These are phyloP conservation scores for Corylus avellana DNA, from an alignment of 306 rosid species.

Conservation along the genomic window DNA sequence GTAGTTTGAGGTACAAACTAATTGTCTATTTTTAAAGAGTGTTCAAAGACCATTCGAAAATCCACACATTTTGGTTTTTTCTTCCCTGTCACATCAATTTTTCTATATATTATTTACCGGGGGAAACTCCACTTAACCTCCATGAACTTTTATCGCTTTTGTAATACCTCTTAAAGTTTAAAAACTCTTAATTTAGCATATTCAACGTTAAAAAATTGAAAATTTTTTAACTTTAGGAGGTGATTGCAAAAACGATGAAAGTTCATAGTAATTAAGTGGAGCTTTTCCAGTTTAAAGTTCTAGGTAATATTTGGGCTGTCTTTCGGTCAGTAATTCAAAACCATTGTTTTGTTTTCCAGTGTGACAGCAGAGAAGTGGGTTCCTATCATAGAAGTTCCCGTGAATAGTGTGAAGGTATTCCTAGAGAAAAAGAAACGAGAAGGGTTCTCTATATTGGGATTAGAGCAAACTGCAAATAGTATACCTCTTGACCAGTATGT, in stretches of 20 bases:
- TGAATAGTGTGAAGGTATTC: conserved; percentile 71
- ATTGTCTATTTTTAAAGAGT: background rate
- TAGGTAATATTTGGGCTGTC: conserved; percentile 7
- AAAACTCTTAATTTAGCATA: too few species aligned
- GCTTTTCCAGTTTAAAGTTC: background rate
- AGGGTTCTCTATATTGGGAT: conserved; percentile 91
- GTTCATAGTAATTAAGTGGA: too few species aligned
- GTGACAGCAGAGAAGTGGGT: conserved; percentile 99
- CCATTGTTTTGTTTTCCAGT: conserved; percentile 43
- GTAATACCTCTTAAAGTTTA: too few species aligned
- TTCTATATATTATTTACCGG: background rate
- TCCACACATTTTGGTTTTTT: background rate
- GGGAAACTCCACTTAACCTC: too few species aligned
- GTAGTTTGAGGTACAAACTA: background rate
- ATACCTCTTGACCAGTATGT: conserved; percentile 71
- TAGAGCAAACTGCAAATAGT: conserved; percentile 98
- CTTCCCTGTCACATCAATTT: background rate
- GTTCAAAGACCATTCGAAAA: background rate
- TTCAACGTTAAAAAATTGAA: too few species aligned
- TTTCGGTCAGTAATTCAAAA: conserved; percentile 9
- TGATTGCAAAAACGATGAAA: too few species aligned
- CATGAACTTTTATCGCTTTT: too few species aligned
- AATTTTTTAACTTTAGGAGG: too few species aligned
- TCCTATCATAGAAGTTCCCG: conserved; percentile 87
- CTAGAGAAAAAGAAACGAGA: conserved; percentile 84